phyloP scores from a whole-genome alignment of 805 yeast genomes.

The Schizosaccharomyces cryophilus region DNA sequence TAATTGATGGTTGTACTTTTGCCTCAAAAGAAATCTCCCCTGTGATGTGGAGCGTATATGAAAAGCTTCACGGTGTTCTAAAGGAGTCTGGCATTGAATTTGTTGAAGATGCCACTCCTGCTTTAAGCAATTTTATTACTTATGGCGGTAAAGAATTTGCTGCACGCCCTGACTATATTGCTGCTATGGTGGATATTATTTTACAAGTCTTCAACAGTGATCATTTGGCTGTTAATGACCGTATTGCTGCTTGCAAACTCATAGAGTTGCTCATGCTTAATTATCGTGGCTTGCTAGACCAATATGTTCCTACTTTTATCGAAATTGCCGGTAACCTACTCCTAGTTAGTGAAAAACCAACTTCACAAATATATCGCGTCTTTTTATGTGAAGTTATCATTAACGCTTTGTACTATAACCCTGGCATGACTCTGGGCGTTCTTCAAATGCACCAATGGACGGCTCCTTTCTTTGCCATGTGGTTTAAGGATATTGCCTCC shows the following conservation, averaged over 20 bases:
- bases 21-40: constrained; percentile 36
- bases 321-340: constrained; percentile 18
- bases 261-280: constrained; percentile 39
- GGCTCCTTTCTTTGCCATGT: constrained; percentile 30
- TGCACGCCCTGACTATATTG: constrained; percentile 22
- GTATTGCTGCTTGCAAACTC: constrained; percentile 33
- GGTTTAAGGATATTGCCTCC: constrained; percentile 36
- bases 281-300: constrained; percentile 24
- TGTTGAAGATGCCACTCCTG: constrained; percentile 51
- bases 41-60: constrained; percentile 50
- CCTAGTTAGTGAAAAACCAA: constrained; percentile 15
- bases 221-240: constrained; percentile 35
- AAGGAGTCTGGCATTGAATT: constrained; percentile 28
- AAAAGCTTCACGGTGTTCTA: constrained; percentile 20
- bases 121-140: constrained; percentile 49
- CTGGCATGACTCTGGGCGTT: constrained; percentile 25
- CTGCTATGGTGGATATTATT: constrained; percentile 29
- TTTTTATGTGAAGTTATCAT: constrained; percentile 36
- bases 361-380: constrained; percentile 17
- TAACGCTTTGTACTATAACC: constrained; percentile 37
- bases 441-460: constrained; percentile 24
- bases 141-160: constrained; percentile 29
- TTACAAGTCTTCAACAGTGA: constrained; percentile 11
- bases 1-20: constrained; percentile 46
- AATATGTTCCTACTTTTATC: constrained; percentile 23